phyloP scores from a whole-genome alignment of 306 rosid species.

The Vigna reflexopilosa region DNA sequence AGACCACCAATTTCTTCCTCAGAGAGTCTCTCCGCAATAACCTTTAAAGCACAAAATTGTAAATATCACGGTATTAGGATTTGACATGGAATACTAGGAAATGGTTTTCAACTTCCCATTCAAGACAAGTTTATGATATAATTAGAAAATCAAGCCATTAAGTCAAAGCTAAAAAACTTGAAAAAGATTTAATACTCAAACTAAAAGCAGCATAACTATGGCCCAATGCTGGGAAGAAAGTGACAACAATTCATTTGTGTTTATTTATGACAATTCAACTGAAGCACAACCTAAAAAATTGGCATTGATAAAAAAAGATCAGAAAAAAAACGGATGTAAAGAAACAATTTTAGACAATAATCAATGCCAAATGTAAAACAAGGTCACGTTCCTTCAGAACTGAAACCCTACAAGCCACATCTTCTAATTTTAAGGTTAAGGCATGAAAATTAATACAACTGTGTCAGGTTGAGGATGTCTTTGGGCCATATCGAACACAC shows the following conservation, averaged over 20 bases:
- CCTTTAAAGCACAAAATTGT: conserved; percentile 43
- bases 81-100: conserved; percentile 16
- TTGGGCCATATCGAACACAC: not conserved
- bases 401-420: conserved; percentile 14
- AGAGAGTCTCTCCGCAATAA: conserved; percentile 66
- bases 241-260: not conserved
- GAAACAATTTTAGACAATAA: conserved; percentile 13
- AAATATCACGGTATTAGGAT: not conserved
- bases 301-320: not conserved
- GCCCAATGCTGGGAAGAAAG: conserved; percentile 30
- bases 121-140: conserved; percentile 18
- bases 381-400: conserved; percentile 36
- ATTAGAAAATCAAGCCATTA: conserved; percentile 11
- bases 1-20: conserved; percentile 76
- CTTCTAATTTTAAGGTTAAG: conserved; percentile 10
- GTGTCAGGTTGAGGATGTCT: not conserved
- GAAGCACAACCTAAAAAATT: conserved; percentile 24
- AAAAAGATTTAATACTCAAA: not conserved
- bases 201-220: conserved; percentile 19
- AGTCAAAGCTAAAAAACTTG: conserved; percentile 19
- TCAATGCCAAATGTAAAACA: not conserved
- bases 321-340: not conserved
- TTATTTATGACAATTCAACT: conserved; percentile 9
- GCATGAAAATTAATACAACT: not conserved
- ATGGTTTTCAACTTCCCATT: conserved; percentile 32